A percentile compares a stretch with the other conserved stretches of the same genome.
phyloP scores from a whole-genome alignment of 192 early-diverging fungal genomes.

The Entophlyctis luteolus region DNA sequence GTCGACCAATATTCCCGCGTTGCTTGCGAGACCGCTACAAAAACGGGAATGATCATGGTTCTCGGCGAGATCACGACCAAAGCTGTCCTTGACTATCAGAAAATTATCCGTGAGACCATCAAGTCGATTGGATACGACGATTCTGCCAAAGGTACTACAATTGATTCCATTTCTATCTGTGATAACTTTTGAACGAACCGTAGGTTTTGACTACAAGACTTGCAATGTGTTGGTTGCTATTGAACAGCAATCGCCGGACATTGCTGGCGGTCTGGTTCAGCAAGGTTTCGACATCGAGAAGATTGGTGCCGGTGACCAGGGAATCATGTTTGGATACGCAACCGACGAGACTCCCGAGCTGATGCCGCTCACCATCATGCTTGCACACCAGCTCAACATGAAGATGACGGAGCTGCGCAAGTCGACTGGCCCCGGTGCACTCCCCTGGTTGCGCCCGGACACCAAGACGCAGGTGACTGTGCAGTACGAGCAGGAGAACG shows the following conservation, averaged over 20 bases:
- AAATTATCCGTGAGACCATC: constrained; percentile 98
- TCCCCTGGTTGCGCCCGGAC: constrained; percentile 94
- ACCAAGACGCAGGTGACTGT: constrained; percentile 99
- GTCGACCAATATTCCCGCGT: constrained; percentile 97
- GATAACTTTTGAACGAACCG: no score
- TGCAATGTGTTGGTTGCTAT: constrained; percentile 99
- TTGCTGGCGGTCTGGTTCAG: constrained; percentile 95
- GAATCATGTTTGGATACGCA: constrained; percentile 83
- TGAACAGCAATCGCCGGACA: constrained; percentile 99
- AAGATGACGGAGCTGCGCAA: constrained; percentile 94
- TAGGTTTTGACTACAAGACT: constrained; percentile 99
- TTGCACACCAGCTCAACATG: constrained; percentile 97
- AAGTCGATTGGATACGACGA: constrained; percentile 99
- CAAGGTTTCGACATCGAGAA: constrained; percentile 86
- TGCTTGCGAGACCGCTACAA: constrained; percentile 98
- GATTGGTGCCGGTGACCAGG: constrained; percentile 99
- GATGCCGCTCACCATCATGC: constrained; percentile 93
- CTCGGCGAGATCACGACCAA: constrained; percentile 99
- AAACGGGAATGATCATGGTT: constrained; percentile 99
- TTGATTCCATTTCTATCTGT: no score
- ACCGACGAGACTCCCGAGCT: constrained; percentile 98
- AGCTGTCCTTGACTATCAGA: constrained; percentile 96
- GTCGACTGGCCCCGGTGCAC: constrained; percentile 61
- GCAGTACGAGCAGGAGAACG: constrained; percentile 93
- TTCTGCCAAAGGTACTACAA: constrained; percentile 89